These are phyloP conservation scores for Hygrocybe coccinea DNA, from an alignment of 768 basidiomycete species.

Conservation along the genomic window DNA sequence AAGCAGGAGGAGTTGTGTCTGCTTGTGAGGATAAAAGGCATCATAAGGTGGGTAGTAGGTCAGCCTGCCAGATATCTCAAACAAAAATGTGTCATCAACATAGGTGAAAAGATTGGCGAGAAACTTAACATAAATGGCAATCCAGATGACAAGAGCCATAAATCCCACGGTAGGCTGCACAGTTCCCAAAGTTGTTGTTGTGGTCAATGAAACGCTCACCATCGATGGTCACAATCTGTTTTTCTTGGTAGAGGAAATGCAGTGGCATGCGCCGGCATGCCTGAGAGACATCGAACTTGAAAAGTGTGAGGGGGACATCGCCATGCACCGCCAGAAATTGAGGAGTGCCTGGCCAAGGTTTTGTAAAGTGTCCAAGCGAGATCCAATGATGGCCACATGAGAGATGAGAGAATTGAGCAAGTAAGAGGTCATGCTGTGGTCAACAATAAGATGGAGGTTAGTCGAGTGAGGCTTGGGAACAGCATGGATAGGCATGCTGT, in stretches of 20 bases:
- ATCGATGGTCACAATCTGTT: slow-evolving; percentile 22
- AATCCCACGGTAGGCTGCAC: slow-evolving; percentile 9
- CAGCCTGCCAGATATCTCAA: slow-evolving; percentile 14
- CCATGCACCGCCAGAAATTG: not conserved
- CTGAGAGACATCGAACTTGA: slow-evolving; percentile 36
- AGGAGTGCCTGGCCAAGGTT: slow-evolving; percentile 25
- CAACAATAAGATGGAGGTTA: slow-evolving; percentile 34
- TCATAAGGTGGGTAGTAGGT: slow-evolving; percentile 24
- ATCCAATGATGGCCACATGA: slow-evolving; percentile 13
- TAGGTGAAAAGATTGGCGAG: slow-evolving; percentile 20
- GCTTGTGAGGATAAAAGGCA: slow-evolving; percentile 24
- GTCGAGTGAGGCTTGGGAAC: slow-evolving; percentile 33
- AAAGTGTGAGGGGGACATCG: slow-evolving; percentile 18
- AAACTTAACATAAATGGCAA: slow-evolving; percentile 13
- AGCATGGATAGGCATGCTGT: slow-evolving; percentile 32
- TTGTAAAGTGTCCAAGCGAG: slow-evolving; percentile 33
- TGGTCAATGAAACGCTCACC: slow-evolving; percentile 9
- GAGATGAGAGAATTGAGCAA: slow-evolving; percentile 34
- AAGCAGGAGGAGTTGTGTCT: slow-evolving; percentile 31
- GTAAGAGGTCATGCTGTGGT: slow-evolving; percentile 42
- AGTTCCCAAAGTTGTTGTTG: slow-evolving; percentile 10
- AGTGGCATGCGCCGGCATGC: slow-evolving; percentile 34
- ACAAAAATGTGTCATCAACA: slow-evolving; percentile 25
- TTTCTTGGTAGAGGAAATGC: slow-evolving; percentile 28
- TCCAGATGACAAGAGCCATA: slow-evolving; percentile 26